Conservation (phyloP, 2,329 filamentous ascomycete species). For the Apiospora rasikravindrae region DNA sequence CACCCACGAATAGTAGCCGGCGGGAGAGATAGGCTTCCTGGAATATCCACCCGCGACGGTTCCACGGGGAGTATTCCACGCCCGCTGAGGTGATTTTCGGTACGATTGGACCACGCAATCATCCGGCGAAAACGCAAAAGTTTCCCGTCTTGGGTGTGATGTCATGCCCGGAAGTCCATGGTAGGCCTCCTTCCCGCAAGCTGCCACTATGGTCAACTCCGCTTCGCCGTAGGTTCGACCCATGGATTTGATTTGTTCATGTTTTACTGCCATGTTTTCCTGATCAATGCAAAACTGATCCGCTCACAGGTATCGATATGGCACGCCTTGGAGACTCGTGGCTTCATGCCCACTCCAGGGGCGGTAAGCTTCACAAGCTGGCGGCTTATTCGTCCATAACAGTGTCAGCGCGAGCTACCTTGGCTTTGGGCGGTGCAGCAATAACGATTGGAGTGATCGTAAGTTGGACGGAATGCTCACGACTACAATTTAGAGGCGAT, state of each 20-base stretch:
- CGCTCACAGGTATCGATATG: background rate
- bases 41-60: background rate
- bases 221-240: background rate
- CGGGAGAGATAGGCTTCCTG: background rate
- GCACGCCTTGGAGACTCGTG: too few relatives aligned
- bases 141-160: background rate
- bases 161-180: background rate
- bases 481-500: too few relatives aligned
- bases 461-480: too few relatives aligned
- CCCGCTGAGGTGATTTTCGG: background rate
- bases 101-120: background rate
- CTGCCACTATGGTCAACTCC: background rate
- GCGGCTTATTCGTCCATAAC: too few relatives aligned
- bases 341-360: too few relatives aligned
- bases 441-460: too few relatives aligned
- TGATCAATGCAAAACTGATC: background rate
- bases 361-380: too few relatives aligned
- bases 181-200: background rate
- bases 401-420: too few relatives aligned
- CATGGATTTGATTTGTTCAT: background rate
- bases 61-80: background rate
- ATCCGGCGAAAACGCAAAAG: background rate
- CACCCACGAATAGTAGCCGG: background rate
- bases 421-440: too few relatives aligned
- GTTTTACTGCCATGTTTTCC: background rate